A percentile compares a stretch with the other conserved stretches of the same genome.
Conservation (phyloP, 192 early-diverging fungal species). For the Linderina pennispora region DNA sequence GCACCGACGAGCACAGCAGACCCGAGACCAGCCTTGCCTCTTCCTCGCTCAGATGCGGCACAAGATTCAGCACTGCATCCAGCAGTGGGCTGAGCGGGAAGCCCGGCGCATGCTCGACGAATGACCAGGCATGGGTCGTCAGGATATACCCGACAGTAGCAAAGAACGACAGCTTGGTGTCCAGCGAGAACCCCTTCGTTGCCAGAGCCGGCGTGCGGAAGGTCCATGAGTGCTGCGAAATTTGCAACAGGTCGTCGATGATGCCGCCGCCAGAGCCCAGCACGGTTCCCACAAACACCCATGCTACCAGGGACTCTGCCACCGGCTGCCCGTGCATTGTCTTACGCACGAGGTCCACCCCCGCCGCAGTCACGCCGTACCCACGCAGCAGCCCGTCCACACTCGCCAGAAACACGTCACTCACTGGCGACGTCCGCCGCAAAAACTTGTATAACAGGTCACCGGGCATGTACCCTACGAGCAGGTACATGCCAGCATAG, state of each 20-base stretch:
- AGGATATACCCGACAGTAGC: slow-evolving; percentile 44
- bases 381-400: slow-evolving; percentile 48
- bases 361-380: slow-evolving; percentile 46
- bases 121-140: slow-evolving; percentile 46
- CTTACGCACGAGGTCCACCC: slow-evolving; percentile 45
- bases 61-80: slow-evolving; percentile 22
- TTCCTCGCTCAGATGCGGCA: slow-evolving; percentile 33
- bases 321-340: slow-evolving; percentile 36
- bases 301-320: slow-evolving; percentile 42
- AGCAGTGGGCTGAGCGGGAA: slow-evolving; percentile 35
- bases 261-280: slow-evolving; percentile 49
- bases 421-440: slow-evolving; percentile 30
- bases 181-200: slow-evolving; percentile 16
- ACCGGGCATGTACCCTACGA: slow-evolving; percentile 35
- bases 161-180: slow-evolving; percentile 40
- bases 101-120: slow-evolving; percentile 26
- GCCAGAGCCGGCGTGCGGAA: slow-evolving; percentile 44
- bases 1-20: slow-evolving; percentile 40
- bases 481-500: slow-evolving; percentile 31
- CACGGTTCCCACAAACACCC: slow-evolving; percentile 43
- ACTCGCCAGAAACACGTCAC: slow-evolving; percentile 45
- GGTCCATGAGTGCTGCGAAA: slow-evolving; percentile 28
- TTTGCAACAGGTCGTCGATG: slow-evolving; percentile 48
- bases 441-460: slow-evolving; percentile 36
- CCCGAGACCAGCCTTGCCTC: slow-evolving; percentile 39